A percentile compares a stretch with the other conserved stretches of the same genome.
Conservation (phyloP, 345 rosid genomes). For the Adansonia digitata region DNA sequence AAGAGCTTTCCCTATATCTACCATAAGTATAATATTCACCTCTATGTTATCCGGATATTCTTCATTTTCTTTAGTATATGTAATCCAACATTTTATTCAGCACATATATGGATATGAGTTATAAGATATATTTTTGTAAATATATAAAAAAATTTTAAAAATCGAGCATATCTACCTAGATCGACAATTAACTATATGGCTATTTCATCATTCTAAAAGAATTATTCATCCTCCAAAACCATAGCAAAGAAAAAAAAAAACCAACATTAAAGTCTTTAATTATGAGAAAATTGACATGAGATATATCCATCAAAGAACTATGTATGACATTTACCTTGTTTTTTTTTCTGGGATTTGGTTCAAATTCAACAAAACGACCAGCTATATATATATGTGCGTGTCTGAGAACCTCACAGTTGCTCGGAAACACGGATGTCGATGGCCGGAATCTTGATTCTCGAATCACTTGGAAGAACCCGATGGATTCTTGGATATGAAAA, state of each 20-base stretch:
- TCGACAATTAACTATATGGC: too few relatives aligned
- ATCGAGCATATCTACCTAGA: too few relatives aligned
- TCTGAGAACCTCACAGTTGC: neutral
- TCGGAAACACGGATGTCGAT: neutral
- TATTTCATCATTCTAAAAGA: neutral
- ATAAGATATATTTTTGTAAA: neutral
- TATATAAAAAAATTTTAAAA: too few relatives aligned
- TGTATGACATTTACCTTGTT: neutral
- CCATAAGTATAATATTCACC: too few relatives aligned
- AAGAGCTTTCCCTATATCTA: too few relatives aligned
- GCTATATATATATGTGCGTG: too few relatives aligned
- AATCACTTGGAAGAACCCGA: slow-evolving; percentile 5
- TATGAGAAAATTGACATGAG: neutral
- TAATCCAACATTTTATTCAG: too few relatives aligned
- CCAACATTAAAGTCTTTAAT: neutral
- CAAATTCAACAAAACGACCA: neutral
- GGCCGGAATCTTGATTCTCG: slow-evolving; percentile 1
- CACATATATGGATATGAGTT: neutral
- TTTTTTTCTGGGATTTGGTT: neutral
- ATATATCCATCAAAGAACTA: too few relatives aligned
- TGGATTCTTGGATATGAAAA: neutral
- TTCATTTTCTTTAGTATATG: too few relatives aligned
- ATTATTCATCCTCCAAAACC: neutral
- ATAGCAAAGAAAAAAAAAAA: neutral
- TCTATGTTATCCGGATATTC: too few relatives aligned